Percentiles rank a stretch among this genome's conserved stretches.
phyloP scores from a whole-genome alignment of 2,329 filamentous ascomycete genomes.

The Niveomyces coronatus region DNA sequence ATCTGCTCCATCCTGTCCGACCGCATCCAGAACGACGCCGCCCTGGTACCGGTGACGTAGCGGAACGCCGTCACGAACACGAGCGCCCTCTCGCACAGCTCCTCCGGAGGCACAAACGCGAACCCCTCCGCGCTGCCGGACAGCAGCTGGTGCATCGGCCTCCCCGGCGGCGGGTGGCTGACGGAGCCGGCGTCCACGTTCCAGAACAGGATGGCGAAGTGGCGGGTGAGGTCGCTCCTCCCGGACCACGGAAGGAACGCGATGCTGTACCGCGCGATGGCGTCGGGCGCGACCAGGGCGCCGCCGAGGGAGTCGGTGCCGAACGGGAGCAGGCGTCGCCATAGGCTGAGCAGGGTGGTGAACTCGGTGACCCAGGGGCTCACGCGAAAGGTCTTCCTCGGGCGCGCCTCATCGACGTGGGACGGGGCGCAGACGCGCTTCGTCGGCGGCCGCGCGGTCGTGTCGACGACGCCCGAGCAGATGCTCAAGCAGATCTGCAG shows the following conservation, averaged over 20 bases:
- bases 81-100: not conserved
- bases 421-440: conserved; percentile 7
- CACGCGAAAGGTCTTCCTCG: conserved; percentile 6
- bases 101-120: not conserved
- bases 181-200: not conserved
- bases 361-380: conserved; percentile 15
- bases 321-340: conserved; percentile 14
- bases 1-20: conserved; percentile 4
- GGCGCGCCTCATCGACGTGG: conserved; percentile 5
- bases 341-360: conserved; percentile 14
- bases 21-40: conserved; percentile 9
- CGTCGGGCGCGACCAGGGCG: not conserved
- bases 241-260: not conserved
- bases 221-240: not conserved
- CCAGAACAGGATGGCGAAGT: not conserved
- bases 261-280: conserved; percentile 1
- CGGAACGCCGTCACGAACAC: conserved; percentile 3
- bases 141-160: not conserved
- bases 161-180: not conserved
- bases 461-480: conserved; percentile 13
- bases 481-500: conserved; percentile 13
- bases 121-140: not conserved
- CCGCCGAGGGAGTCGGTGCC: conserved; percentile 10
- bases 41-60: conserved; percentile 1
- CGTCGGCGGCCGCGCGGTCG: conserved; percentile 14